A percentile compares a stretch with the other conserved stretches of the same genome.
These are phyloP conservation scores for Ceratocystis albifundus DNA, from an alignment of 2,329 filamentous ascomycete species.

Conservation along the genomic window DNA sequence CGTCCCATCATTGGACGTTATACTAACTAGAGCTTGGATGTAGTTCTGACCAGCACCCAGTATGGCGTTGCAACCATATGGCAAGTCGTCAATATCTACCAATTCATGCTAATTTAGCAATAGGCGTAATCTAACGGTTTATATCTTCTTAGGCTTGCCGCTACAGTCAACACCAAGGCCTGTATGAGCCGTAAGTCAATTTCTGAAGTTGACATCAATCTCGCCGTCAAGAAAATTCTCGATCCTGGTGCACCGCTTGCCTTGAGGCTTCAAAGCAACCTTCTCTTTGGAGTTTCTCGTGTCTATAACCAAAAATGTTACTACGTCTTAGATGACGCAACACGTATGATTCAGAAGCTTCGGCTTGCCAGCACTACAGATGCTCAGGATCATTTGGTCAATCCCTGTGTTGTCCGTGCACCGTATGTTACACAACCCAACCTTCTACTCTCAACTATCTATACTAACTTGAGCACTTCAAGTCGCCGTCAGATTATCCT, in stretches of 20 bases:
- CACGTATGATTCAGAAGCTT: conserved; percentile 39
- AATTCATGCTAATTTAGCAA: background rate
- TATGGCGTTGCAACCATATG: conserved; percentile 93
- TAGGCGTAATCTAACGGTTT: conserved; percentile 17
- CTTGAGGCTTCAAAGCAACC: conserved; percentile 74
- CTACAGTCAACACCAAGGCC: conserved; percentile 65
- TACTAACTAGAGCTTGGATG: conserved; percentile 26
- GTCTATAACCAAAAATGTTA: conserved; percentile 80
- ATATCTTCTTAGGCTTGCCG: conserved; percentile 58
- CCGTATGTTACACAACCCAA: conserved; percentile 44
- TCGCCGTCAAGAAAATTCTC: conserved; percentile 80
- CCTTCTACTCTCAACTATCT: background rate
- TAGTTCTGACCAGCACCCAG: conserved; percentile 70
- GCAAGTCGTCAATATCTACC: conserved; percentile 39
- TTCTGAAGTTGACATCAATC: conserved; percentile 72
- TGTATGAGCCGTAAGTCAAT: conserved; percentile 80
- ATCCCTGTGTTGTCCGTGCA: conserved; percentile 58
- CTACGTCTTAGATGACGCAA: conserved; percentile 72
- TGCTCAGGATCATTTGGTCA: conserved; percentile 35
- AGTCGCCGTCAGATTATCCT: conserved; percentile 69
- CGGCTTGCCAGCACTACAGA: conserved; percentile 29
- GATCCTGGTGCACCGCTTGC: conserved; percentile 74
- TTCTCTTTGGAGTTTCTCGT: conserved; percentile 74
- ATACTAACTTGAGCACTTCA: background rate
- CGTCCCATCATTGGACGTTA: background rate